These are phyloP conservation scores for Helianthus annuus DNA, from an alignment of 129 eudicot species.

Conservation along the genomic window HanXRQr2.0-SUNRISE NC_035435.2:18633224-18633723, in stretches of 20 bases:
- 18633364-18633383: slow-evolving; percentile 87
- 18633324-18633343: slow-evolving; percentile 69
- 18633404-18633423: slow-evolving; percentile 70
- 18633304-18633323: slow-evolving; percentile 43
- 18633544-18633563: slow-evolving; percentile 71
- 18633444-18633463: slow-evolving; percentile 85
- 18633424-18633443: slow-evolving; percentile 74
- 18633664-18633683: too few relatives aligned
- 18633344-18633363: slow-evolving; percentile 79
- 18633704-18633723: too few relatives aligned
- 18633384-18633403: slow-evolving; percentile 89
- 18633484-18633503: slow-evolving; percentile 87
- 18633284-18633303: slow-evolving; percentile 71
- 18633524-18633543: slow-evolving; percentile 90
- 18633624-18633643: too few relatives aligned
- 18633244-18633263: slow-evolving; percentile 77
- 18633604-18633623: too few relatives aligned
- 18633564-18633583: too few relatives aligned
- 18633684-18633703: too few relatives aligned
- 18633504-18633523: slow-evolving; percentile 84
- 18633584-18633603: too few relatives aligned
- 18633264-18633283: slow-evolving; percentile 84
- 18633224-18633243: slow-evolving; percentile 46
- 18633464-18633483: slow-evolving; percentile 84
- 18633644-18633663: too few relatives aligned